Percentiles rank a stretch among this genome's conserved stretches.
These are phyloP conservation scores for Phialemoniopsis sp. DNA, from an alignment of 2,329 filamentous ascomycete genomes.

Conservation along the genomic window DNA sequence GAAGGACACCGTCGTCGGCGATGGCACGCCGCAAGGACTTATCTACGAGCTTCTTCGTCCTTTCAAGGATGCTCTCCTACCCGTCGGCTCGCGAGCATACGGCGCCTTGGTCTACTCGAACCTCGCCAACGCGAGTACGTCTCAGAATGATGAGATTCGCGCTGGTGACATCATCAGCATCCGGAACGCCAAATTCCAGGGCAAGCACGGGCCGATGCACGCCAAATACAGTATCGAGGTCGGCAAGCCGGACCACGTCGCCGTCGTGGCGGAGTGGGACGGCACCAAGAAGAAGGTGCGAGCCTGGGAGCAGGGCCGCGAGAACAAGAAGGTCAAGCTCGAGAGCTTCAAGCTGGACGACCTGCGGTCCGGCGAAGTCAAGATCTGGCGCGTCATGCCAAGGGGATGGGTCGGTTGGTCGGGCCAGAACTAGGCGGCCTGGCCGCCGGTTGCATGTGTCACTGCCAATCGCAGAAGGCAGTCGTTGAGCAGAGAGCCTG, in stretches of 20 bases:
- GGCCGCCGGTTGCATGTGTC: slow-evolving; percentile 1
- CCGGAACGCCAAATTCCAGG: slow-evolving; percentile 90
- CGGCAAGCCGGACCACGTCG: slow-evolving; percentile 85
- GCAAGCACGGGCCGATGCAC: slow-evolving; percentile 92
- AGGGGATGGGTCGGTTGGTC: slow-evolving; percentile 91
- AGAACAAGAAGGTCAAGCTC: slow-evolving; percentile 88
- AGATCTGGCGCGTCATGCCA: slow-evolving; percentile 95
- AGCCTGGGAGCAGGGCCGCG: slow-evolving; percentile 91
- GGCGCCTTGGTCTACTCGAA: slow-evolving; percentile 93
- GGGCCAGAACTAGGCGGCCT: slow-evolving; percentile 46
- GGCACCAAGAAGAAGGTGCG: slow-evolving; percentile 97
- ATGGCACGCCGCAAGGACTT: slow-evolving; percentile 75
- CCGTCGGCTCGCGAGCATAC: slow-evolving; percentile 84
- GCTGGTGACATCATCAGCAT: slow-evolving; percentile 88
- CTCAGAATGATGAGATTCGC: slow-evolving; percentile 89
- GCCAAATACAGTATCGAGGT: slow-evolving; percentile 89
- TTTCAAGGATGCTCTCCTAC: slow-evolving; percentile 68
- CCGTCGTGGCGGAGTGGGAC: slow-evolving; percentile 92
- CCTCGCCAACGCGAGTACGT: slow-evolving; percentile 86
- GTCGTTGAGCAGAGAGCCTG: too few species aligned
- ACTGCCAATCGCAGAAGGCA: too few species aligned
- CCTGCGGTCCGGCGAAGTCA: slow-evolving; percentile 87
- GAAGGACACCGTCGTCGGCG: slow-evolving; percentile 77
- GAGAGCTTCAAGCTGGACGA: slow-evolving; percentile 95
- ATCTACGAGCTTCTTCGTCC: slow-evolving; percentile 76